phyloP scores from a whole-genome alignment of 305 asterid species.

The Fraxinus angustifolia region DNA sequence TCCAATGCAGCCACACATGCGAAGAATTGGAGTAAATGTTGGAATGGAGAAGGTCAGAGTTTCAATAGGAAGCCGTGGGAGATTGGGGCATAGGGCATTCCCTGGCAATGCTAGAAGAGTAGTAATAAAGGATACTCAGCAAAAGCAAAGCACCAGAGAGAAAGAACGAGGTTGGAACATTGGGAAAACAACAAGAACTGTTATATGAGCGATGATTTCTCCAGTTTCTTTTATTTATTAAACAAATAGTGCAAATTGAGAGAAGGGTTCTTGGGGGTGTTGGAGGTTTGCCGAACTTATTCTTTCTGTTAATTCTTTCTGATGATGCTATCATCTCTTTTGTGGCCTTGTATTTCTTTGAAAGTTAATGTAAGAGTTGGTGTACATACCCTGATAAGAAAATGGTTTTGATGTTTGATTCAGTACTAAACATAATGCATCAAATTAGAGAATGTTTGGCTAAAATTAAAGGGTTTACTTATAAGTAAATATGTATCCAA shows the following conservation, averaged over 20 bases:
- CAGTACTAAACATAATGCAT: not conserved
- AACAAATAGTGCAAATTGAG: conserved; percentile 12
- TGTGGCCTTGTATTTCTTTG: conserved; percentile 21
- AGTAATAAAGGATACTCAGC: conserved; percentile 45
- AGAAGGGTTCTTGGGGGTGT: not conserved
- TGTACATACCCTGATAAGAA: conserved; percentile 24
- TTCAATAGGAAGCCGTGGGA: conserved; percentile 82
- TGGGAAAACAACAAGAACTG: conserved; percentile 51
- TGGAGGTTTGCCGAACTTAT: not conserved
- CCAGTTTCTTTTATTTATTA: conserved; percentile 7
- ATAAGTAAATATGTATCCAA: not conserved
- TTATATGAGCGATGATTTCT: conserved; percentile 19
- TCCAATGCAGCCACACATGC: conserved; percentile 55
- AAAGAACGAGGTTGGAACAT: conserved; percentile 89
- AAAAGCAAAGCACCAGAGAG: conserved; percentile 60
- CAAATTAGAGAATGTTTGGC: not conserved
- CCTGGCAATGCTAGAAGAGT: conserved; percentile 66
- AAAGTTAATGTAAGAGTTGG: conserved; percentile 13
- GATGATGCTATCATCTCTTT: conserved; percentile 39
- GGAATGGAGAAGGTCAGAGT: conserved; percentile 86
- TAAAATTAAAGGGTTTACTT: not conserved
- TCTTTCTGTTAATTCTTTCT: conserved; percentile 19
- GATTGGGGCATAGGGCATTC: conserved; percentile 53
- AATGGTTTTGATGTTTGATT: conserved; percentile 13
- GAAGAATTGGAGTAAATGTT: conserved; percentile 74